Base-by-base conservation (phyloP, 345 rosid species). In the Eucalyptus curtisii region DNA sequence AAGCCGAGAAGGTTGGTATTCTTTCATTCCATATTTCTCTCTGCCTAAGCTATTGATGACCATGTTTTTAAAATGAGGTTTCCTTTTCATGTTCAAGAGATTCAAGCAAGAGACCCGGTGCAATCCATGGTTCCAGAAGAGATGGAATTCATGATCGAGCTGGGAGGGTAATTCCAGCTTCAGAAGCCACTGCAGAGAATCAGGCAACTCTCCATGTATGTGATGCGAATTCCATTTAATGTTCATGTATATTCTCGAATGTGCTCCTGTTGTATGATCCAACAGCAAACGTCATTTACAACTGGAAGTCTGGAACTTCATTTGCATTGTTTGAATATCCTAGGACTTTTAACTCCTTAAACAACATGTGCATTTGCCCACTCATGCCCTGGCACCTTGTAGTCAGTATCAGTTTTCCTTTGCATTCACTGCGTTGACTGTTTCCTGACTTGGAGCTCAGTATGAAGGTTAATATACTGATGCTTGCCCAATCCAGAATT, bases 171-270 rank as follows among this genome's bases (percentile, higher is more conserved):
- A 30, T 94, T 92, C 99, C 97, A 61, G 98, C 94, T n/a, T 95
- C 98, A 1, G 98, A 97, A 91, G 98, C 98, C 91, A 97, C 95
- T 91, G 98, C 98, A 10, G 99, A 97, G 93, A 93, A 87, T 89
- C 98, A 94, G 90, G 88, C 97, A 53, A 94, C 92, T 90, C 91
- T 95, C 90, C 95, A 95, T 90, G 98, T 95, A 87, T 47, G 91
- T 89, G 27, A 50, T 90, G 88, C 1, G 0, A 20, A 76, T 6
- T 76, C 84, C 47, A 20, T 76, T 37, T 3, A 10, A 37, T 37
- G 82, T 71, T 20, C 84, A 24, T 45, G 40, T 61, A 52, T 81
- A 12, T 66, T 76, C 79, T 27, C 5, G 31, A 82, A 40, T 57
- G 37, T 40, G 68, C 85, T 66, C 20, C 44, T 33, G 37, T 42